These are phyloP conservation scores for Alliaria petiolata DNA, from an alignment of 345 rosid genomes.

Conservation along the genomic window DNA sequence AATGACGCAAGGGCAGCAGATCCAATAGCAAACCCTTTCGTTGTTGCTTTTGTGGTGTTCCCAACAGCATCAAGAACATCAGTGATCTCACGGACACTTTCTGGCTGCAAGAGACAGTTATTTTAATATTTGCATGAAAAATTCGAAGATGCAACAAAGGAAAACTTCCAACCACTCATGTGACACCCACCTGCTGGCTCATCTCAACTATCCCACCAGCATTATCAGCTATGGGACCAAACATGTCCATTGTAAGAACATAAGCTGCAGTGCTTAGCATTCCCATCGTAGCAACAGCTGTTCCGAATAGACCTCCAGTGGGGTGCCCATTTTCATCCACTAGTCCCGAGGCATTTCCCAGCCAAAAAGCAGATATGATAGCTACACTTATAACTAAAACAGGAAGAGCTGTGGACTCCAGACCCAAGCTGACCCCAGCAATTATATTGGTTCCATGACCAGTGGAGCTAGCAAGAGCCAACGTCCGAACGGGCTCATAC, in stretches of 20 bases:
- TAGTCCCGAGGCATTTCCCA: conserved; percentile 91
- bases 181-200: conserved; percentile 88
- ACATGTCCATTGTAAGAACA: conserved; percentile 99
- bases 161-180: not conserved
- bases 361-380: conserved; percentile 84
- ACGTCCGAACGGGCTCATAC: conserved; percentile 86
- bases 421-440: conserved; percentile 98
- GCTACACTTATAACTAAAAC: conserved; percentile 86
- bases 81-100: conserved; percentile 95
- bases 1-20: conserved; percentile 99
- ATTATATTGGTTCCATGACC: conserved; percentile 99
- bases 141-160: not conserved
- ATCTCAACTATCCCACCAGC: conserved; percentile 99
- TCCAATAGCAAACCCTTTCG: conserved; percentile 99
- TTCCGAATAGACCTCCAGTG: conserved; percentile 95
- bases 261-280: conserved; percentile 99
- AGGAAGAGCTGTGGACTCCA: conserved; percentile 97
- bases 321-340: conserved; percentile 84
- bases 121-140: not conserved
- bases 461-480: conserved; percentile 96
- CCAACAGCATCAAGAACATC: conserved; percentile 99
- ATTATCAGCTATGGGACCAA: conserved; percentile 99
- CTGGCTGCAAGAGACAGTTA: conserved; percentile 52
- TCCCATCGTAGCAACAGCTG: conserved; percentile 99
- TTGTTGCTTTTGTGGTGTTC: conserved; percentile 97